phyloP scores from a whole-genome alignment of 2,329 filamentous ascomycete species.

The Colletotrichum lindemuthianum region DNA sequence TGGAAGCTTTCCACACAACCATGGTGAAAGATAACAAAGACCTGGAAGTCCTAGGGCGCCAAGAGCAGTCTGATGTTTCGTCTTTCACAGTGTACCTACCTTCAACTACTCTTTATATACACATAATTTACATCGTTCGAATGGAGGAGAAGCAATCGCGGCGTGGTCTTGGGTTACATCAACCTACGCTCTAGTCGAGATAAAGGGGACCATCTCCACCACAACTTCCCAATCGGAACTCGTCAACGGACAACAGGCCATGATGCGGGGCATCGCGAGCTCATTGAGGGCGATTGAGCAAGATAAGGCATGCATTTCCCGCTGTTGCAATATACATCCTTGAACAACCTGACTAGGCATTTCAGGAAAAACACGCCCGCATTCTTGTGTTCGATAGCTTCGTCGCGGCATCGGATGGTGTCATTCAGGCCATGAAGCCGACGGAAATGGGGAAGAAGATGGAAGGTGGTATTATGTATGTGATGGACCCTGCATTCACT shows the following conservation, averaged over 20 bases:
- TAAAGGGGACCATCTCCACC: background rate
- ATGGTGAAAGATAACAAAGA: background rate
- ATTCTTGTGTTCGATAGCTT: background rate
- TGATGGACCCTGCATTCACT: background rate
- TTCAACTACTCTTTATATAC: background rate
- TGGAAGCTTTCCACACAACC: constrained; percentile 16
- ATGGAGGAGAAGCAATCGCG: background rate
- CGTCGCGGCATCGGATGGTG: constrained; percentile 3
- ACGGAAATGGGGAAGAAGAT: constrained; percentile 12
- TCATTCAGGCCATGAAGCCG: background rate
- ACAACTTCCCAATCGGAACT: background rate
- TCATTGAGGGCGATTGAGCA: constrained; percentile 28
- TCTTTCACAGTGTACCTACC: background rate
- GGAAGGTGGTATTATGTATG: constrained; percentile 29
- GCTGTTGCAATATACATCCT: background rate
- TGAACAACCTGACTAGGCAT: background rate
- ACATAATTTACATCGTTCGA: background rate
- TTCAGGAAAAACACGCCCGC: background rate
- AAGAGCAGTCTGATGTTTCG: background rate
- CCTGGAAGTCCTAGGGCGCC: constrained; percentile 1
- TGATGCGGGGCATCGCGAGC: constrained; percentile 17
- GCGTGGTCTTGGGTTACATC: constrained; percentile 7
- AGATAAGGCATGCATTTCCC: constrained; percentile 9
- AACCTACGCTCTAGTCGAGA: background rate
- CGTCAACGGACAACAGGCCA: background rate